phyloP scores from a whole-genome alignment of 805 yeast species.

The Myxozyma neglecta region DNA sequence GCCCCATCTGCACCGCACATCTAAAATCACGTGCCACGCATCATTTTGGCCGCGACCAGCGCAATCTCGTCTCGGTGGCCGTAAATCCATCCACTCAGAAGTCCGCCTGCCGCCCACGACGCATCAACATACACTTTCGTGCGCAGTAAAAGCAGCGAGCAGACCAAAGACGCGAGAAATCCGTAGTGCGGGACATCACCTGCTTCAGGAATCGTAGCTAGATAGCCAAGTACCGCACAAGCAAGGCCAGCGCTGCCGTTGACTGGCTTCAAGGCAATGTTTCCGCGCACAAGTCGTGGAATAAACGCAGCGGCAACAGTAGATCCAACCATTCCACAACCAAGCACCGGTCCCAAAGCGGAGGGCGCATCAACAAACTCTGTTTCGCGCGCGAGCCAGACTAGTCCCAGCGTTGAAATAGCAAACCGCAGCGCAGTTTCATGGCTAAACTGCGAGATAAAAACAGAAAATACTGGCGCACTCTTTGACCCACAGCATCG shows the following conservation, averaged over 20 bases:
- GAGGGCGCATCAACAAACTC: constrained; percentile 22
- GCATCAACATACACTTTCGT: constrained; percentile 7
- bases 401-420: constrained; percentile 13
- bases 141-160: constrained; percentile 9
- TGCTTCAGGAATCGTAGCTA: constrained; percentile 24
- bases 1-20: too few relatives aligned
- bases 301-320: constrained; percentile 16
- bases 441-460: constrained; percentile 17
- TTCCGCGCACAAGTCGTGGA: constrained; percentile 11
- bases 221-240: constrained; percentile 22
- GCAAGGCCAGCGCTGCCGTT: constrained; percentile 22
- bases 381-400: constrained; percentile 24
- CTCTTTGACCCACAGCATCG: not conserved
- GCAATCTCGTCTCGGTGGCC: too few relatives aligned
- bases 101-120: not conserved
- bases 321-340: constrained; percentile 8
- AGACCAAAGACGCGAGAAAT: constrained; percentile 1
- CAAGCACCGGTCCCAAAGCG: constrained; percentile 13
- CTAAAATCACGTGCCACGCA: too few relatives aligned
- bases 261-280: constrained; percentile 4
- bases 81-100: too few relatives aligned
- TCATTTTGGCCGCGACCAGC: too few relatives aligned
- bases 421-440: constrained; percentile 5
- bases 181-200: constrained; percentile 26
- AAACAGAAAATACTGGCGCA: constrained; percentile 8